Percentiles rank a stretch among this genome's conserved stretches.
Evolutionary conservation across 257 asterid genomes (phyloP).

Genomic region (Salvia splendens): DNA sequence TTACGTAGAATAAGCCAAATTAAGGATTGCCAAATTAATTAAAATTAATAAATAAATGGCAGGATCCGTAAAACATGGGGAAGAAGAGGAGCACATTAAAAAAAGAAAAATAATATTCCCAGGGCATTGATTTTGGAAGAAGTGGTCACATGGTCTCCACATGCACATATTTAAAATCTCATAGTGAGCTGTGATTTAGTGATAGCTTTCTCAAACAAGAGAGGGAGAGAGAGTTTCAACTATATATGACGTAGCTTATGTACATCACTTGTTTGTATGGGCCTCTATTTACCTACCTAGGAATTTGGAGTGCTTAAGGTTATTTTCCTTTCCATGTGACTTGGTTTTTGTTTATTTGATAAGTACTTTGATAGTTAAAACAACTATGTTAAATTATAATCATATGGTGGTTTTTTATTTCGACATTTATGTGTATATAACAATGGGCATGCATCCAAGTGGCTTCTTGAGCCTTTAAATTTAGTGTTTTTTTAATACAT

Average conservation of each 20-base stretch:
- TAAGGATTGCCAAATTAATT: constrained; percentile 33
- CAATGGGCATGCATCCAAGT: not conserved
- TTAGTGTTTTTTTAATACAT: too few relatives aligned
- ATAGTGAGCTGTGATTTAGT: constrained; percentile 36
- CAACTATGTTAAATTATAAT: not conserved
- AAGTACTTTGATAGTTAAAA: not conserved
- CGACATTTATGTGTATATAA: too few relatives aligned
- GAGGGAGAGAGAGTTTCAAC: constrained; percentile 4
- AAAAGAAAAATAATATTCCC: constrained; percentile 29
- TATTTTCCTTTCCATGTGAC: constrained; percentile 14
- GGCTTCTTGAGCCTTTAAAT: not conserved
- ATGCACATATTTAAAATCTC: constrained; percentile 46
- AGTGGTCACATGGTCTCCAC: constrained; percentile 37
- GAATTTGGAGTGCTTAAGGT: constrained; percentile 15
- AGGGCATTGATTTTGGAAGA: constrained; percentile 46
- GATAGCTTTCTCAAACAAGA: constrained; percentile 14
- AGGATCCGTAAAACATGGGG: constrained; percentile 51
- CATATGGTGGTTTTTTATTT: not conserved
- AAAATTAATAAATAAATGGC: constrained; percentile 38
- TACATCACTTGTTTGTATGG: constrained; percentile 23
- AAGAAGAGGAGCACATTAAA: constrained; percentile 28
- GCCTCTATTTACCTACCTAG: constrained; percentile 29
- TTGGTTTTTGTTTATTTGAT: not conserved
- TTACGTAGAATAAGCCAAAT: constrained; percentile 38
- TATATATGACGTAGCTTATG: constrained; percentile 22